phyloP scores from a whole-genome alignment of 2,329 filamentous ascomycete genomes.

The Colletotrichum phormii region DNA sequence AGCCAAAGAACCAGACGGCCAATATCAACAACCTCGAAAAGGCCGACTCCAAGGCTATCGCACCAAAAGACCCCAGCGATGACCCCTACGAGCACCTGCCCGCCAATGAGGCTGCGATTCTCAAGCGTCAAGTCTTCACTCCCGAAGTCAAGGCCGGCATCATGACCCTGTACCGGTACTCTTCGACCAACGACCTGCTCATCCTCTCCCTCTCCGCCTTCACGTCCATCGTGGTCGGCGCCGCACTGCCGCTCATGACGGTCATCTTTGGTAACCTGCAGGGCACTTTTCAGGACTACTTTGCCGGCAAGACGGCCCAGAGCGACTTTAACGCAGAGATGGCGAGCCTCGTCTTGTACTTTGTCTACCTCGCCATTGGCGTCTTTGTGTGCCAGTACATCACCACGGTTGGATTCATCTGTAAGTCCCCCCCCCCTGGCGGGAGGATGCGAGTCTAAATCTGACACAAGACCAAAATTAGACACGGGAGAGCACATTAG shows the following conservation, averaged over 20 bases:
- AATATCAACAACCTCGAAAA: constrained; percentile 49
- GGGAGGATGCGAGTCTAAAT: background rate
- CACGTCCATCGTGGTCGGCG: constrained; percentile 77
- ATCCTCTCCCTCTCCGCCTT: constrained; percentile 72
- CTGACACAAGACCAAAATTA: constrained; percentile 15
- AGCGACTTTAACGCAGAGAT: constrained; percentile 71
- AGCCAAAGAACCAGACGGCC: constrained; percentile 36
- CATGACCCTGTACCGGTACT: constrained; percentile 76
- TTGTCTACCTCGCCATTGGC: constrained; percentile 85
- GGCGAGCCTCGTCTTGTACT: constrained; percentile 78
- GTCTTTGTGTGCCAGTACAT: constrained; percentile 85
- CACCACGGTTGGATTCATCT: constrained; percentile 90
- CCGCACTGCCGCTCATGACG: constrained; percentile 83
- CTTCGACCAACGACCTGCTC: constrained; percentile 71
- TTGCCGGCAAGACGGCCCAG: constrained; percentile 58
- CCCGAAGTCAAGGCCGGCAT: constrained; percentile 74
- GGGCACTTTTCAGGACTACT: constrained; percentile 75
- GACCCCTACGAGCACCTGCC: constrained; percentile 73
- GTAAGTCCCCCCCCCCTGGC: constrained; percentile 30
- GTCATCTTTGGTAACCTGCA: constrained; percentile 84
- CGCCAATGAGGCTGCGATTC: constrained; percentile 72
- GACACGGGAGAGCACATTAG: constrained; percentile 82
- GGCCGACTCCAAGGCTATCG: constrained; percentile 56
- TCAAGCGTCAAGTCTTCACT: constrained; percentile 76
- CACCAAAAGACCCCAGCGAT: constrained; percentile 54